These are phyloP conservation scores for Chlorella ohadii DNA, from an alignment of 139 green algal species.

Conservation along the genomic window DNA sequence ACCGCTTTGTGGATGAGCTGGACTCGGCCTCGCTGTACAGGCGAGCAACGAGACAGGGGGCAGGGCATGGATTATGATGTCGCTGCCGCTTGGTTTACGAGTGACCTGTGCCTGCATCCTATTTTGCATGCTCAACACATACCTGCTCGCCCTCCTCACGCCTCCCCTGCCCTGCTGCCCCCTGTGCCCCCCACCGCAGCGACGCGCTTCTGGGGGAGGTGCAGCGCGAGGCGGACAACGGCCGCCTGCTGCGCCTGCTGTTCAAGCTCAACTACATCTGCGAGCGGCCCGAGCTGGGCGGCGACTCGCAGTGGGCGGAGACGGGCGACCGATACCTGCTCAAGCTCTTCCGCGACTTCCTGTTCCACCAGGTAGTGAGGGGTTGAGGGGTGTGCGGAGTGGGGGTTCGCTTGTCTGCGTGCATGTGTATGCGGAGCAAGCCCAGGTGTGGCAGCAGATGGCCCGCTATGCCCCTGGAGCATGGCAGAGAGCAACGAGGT, in stretches of 20 bases:
- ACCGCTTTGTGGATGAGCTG: slow-evolving; percentile 81
- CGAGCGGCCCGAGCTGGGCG: slow-evolving; percentile 72
- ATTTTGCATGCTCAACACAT: background rate
- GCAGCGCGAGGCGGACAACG: slow-evolving; percentile 88
- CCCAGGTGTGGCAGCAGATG: no score
- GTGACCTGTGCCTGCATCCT: no score
- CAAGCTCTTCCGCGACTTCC: slow-evolving; percentile 94
- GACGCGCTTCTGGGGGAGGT: slow-evolving; percentile 74
- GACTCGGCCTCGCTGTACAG: slow-evolving; percentile 57
- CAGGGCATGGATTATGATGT: no score
- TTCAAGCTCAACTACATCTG: slow-evolving; percentile 81
- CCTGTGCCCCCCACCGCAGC: background rate
- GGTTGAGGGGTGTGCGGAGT: no score
- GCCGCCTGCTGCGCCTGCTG: slow-evolving; percentile 86
- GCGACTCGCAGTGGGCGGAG: slow-evolving; percentile 70
- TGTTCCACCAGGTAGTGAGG: slow-evolving; percentile 78
- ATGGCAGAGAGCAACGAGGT: no score
- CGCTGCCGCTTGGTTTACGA: no score
- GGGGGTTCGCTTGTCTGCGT: no score
- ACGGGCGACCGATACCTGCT: slow-evolving; percentile 82
- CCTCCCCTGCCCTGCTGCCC: background rate
- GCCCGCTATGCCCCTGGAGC: no score
- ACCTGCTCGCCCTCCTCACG: background rate
- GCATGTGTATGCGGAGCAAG: no score
- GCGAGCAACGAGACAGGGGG: background rate